Evolutionary conservation across 2,329 filamentous ascomycete species (phyloP), one percentile per base, ranked within the genome.

Genomic region (Pyricularia grisea): DNA sequence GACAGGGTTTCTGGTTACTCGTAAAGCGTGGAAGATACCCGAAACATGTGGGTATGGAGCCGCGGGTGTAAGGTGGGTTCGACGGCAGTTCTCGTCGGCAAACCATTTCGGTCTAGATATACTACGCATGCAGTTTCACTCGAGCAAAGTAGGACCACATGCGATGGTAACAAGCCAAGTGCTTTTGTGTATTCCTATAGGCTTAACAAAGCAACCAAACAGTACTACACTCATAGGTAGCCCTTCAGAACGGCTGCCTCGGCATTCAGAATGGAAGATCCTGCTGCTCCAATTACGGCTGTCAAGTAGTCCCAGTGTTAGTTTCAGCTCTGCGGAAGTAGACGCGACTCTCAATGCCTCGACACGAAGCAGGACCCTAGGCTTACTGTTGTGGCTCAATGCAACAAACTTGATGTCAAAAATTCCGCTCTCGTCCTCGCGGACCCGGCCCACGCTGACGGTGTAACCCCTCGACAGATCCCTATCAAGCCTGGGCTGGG

Each of bases 321-420:
- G 75, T 67, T 68, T 69, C 65, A 70, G 68, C 36, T 55, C 42
- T 50, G 17, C 10, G 20, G 7, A 1, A n/a, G 6, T 2, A 50
- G 17, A 50, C 42, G n/a, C 42, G 7, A 3, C 7, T 5, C 1
- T 20, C 5, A n/a, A n/a, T 50, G 5, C 9, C 14, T 42, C 42
- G 2, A 4, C 42, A 50, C 42, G 4, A 50, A 50, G 42, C 4
- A 50, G 42, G 17, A 2, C 42, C 42, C 20, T 50, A 67, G 12
- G 82, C 84, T 80, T 76, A 87, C 85, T 88, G 74, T 88, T 88
- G 73, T 98, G 95, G 77, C 92, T 97, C 74, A 98, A 82, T 28
- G 93, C 93, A 71, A 95, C 94, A 79, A 98, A 98, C 79, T 96
- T 94, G 77, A 98, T 87, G 77, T 98, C 95, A 75, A 97, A 97